Conservation (phyloP, 2,329 filamentous ascomycete species). For the Neofusicoccum kwambonambiense region DNA sequence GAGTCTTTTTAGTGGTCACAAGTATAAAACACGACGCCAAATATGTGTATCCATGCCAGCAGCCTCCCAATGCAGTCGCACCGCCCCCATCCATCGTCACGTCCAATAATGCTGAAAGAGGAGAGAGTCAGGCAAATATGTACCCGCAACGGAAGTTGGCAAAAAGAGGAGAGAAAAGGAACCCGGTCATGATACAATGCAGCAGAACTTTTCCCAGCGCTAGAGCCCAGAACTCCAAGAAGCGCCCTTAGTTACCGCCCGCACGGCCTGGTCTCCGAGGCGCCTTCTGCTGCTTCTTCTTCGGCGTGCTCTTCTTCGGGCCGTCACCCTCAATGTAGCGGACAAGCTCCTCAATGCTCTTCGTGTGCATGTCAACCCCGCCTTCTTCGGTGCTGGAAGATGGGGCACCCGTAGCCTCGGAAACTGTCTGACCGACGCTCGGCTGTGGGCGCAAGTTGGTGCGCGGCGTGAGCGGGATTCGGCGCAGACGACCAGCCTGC, state of each 20-base stretch:
- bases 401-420: constrained; percentile 43
- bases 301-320: constrained; percentile 13
- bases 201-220: constrained; percentile 8
- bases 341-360: constrained; percentile 89
- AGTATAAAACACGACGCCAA: constrained; percentile 4
- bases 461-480: constrained; percentile 66
- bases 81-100: not conserved
- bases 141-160: not conserved
- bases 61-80: constrained; percentile 16
- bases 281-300: constrained; percentile 17
- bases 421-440: constrained; percentile 59
- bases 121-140: constrained; percentile 5
- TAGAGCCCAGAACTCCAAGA: not conserved
- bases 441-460: constrained; percentile 61
- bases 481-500: constrained; percentile 68
- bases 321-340: constrained; percentile 81
- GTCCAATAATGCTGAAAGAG: constrained; percentile 12
- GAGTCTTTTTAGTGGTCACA: constrained; percentile 11
- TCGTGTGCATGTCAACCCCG: constrained; percentile 43
- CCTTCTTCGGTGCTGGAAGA: constrained; percentile 36
- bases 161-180: not conserved
- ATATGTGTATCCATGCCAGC: constrained; percentile 13
- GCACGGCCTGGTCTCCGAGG: constrained; percentile 16
- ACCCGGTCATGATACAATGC: not conserved
- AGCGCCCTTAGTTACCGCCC: constrained; percentile 14